Base-by-base conservation (phyloP, 257 asterid species). In the Solanum ossicruentum region DNA sequence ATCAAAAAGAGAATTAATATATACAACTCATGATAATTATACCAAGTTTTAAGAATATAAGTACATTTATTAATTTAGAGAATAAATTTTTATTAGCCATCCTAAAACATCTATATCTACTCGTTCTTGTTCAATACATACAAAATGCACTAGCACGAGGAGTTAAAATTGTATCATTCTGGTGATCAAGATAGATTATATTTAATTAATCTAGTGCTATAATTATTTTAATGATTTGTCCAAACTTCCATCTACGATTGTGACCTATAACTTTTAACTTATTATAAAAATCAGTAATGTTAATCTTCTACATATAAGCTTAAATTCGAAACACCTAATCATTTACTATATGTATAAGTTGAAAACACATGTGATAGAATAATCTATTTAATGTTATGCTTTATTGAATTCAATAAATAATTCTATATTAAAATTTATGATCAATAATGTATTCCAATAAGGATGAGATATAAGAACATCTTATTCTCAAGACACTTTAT, bases 271-370 rank as follows among this genome's bases (percentile, higher is more conserved):
- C n/a, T 58, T 58, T 58, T 4, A 58, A 58, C 66, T 20, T 13
- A 10, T 0, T 7, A 10, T 0, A 10, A 58, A 7, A 58, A 58
- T 1, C 3, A 0, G 1, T 58, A 0, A 4, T 58, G 0, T n/a
- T 58, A 20, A 58, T 20, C 66, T 58, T n/a, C 13, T 10, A 1
- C n/a, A 20, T 0, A n/a, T n/a, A n/a, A 58, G 0, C 7, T n/a
- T 10, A 0, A 21, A 58, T 7, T 58, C 1, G n/a, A 58, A 10
- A n/a, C 66, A 58, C 15, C 0, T 20, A 20, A 58, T 58, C 0
- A 58, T 10, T 28, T 4, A 1, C 41, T 36, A 36, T 36, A 1
- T 58, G n/a, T n/a, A 58, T 0, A 58, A 6, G 0, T 58, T 58
- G 28, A 58, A 2, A 0, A 4, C 0, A 1, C 66, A 9, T 20